A percentile compares a stretch with the other conserved stretches of the same genome.
Evolutionary conservation across 2,329 filamentous ascomycete genomes (phyloP).

Genomic region (Trichoderma brevicompactum): DNA sequence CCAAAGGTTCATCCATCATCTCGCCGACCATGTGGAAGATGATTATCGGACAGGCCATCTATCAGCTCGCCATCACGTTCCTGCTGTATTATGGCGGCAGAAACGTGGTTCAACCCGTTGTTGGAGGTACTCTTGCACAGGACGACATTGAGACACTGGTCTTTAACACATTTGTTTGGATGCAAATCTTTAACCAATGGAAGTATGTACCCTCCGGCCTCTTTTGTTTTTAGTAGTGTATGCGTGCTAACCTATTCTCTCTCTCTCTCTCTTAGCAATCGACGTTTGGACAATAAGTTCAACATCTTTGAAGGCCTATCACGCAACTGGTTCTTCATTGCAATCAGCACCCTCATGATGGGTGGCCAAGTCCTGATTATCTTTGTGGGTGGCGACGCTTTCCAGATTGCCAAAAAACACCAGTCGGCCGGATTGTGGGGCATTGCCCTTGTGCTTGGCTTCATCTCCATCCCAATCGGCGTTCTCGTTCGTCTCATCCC

Average conservation of each 20-base stretch:
- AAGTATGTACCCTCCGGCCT: slow-evolving; percentile 63
- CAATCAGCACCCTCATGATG: slow-evolving; percentile 84
- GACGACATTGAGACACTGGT: slow-evolving; percentile 76
- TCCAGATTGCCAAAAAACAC: slow-evolving; percentile 66
- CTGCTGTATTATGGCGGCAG: slow-evolving; percentile 77
- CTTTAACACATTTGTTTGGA: slow-evolving; percentile 99
- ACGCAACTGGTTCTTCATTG: slow-evolving; percentile 86
- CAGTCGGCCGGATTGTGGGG: slow-evolving; percentile 82
- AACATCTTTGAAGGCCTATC: slow-evolving; percentile 92
- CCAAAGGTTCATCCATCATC: slow-evolving; percentile 65
- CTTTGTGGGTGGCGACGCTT: slow-evolving; percentile 80
- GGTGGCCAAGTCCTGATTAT: slow-evolving; percentile 89
- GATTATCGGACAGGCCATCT: slow-evolving; percentile 91
- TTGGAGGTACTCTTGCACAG: slow-evolving; percentile 48
- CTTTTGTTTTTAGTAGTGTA: slow-evolving; percentile 11
- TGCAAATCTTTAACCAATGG: slow-evolving; percentile 99
- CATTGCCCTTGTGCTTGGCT: slow-evolving; percentile 80
- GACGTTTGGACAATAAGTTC: slow-evolving; percentile 89
- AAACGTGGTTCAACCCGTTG: slow-evolving; percentile 42
- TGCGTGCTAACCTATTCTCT: slow-evolving; percentile 29
- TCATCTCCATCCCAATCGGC: slow-evolving; percentile 84
- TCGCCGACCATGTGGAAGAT: slow-evolving; percentile 98
- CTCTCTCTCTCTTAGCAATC: slow-evolving; percentile 61
- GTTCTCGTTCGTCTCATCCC: slow-evolving; percentile 81
- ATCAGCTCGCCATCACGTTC: slow-evolving; percentile 80